Conservation (phyloP, 2,329 filamentous ascomycete genomes). For the Scedosporium aurantiacum region DNA sequence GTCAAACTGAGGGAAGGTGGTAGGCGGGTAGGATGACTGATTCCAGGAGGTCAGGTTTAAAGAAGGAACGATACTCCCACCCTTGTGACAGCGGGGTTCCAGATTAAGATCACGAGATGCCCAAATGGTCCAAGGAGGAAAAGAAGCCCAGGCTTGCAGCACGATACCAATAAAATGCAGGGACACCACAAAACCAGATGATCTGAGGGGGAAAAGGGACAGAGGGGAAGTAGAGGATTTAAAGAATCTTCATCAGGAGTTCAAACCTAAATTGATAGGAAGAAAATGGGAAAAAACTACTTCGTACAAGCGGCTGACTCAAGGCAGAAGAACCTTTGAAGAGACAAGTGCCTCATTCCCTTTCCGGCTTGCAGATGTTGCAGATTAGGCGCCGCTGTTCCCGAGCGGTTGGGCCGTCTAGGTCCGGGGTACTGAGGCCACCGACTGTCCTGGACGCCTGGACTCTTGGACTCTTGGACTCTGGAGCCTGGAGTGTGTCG, state of each 20-base stretch:
- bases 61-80: background rate
- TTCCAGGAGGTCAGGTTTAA: background rate
- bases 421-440: background rate
- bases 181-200: too few species aligned
- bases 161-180: too few species aligned
- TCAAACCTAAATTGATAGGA: too few species aligned
- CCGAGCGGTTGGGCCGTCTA: background rate
- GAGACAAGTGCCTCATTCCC: background rate
- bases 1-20: background rate
- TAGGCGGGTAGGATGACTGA: background rate
- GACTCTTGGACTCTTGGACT: too few species aligned
- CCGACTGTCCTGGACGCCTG: too few species aligned
- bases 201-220: background rate
- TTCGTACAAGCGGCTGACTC: background rate
- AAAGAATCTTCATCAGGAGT: background rate
- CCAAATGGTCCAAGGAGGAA: background rate
- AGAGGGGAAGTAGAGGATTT: background rate
- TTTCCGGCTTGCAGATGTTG: background rate
- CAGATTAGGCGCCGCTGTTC: background rate
- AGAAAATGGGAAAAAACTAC: background rate
- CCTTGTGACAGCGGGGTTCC: constrained; percentile 2
- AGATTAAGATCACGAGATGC: constrained; percentile 1
- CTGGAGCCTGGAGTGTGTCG: too few species aligned
- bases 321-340: background rate
- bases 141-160: background rate